Base-by-base conservation (phyloP, 108 stramenopile species). In the Nitzschia sp. region DNA sequence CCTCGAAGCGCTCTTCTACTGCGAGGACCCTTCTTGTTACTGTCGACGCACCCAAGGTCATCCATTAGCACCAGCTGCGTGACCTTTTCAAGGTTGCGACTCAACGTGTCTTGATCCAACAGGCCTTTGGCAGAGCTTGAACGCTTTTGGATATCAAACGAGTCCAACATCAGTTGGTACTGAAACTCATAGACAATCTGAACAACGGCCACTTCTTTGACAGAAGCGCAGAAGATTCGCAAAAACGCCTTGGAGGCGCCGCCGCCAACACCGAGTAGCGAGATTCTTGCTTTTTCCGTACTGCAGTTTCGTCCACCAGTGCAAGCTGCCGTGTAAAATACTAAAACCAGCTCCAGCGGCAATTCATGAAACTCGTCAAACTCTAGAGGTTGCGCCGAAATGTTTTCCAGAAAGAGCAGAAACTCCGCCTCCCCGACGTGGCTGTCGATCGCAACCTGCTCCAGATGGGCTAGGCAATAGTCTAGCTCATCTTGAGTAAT, bases 261-360 rank as follows among this genome's bases (percentile, higher is more conserved):
- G 5, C 6, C 24, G 8, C 53, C 53, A 6, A 18, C 24, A 42
- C 13, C 38, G 13, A 6, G 9, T 8, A 58, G 31, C 29, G 57
- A 58, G n/a, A 58, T 58, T 17, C 4, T 58, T 5, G 57, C 13
- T 58, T 30, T 32, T 29, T 26, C 31, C 3, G 27, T 18, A 4
- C 29, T 17, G 27, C 57, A 58, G 8, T 32, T 25, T 58, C 31
- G 6, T 30, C 57, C 57, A 28, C 15, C 24, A 5, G 57, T 25
- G 30, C 57, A 58, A 58, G 57, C 57, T 17, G 57, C 57, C 4
- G 57, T 32, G 57, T 30, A 58, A 28, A 58, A 58, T 9, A 58
- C 25, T 28, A 58, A 29, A 28, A 30, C 57, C 15, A 35, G 29
- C 19, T 32, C n/a, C 13, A 21, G 2, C 11, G 59, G 59, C 1